Evolutionary conservation across 164 flowering plant species (phyloP).

Genomic region (Taxillus chinensis): DNA sequence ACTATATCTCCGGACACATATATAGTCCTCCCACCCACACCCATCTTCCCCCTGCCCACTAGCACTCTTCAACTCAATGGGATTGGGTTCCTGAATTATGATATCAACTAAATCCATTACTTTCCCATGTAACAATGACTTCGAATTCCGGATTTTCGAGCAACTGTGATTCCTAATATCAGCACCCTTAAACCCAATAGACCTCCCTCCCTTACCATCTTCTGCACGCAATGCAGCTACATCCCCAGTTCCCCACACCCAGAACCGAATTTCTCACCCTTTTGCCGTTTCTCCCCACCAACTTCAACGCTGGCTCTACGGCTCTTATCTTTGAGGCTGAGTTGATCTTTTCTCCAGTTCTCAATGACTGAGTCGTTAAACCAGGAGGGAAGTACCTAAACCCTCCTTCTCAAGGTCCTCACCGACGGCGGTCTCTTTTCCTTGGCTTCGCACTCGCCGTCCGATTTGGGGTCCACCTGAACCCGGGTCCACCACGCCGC

Average conservation of each 20-base stretch:
- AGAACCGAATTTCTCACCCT: background rate
- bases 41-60: conserved; percentile 30
- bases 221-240: background rate
- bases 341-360: background rate
- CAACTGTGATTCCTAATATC: background rate
- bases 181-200: background rate
- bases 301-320: background rate
- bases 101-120: too few species aligned
- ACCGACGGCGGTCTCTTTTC: background rate
- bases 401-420: background rate
- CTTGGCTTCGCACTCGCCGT: background rate
- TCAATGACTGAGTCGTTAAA: background rate
- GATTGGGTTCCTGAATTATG: too few species aligned
- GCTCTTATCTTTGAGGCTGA: background rate
- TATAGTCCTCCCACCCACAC: conserved; percentile 55
- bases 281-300: background rate
- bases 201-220: background rate
- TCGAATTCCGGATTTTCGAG: background rate
- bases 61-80: conserved; percentile 9
- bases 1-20: conserved; percentile 67
- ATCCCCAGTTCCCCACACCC: background rate
- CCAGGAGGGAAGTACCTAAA: background rate
- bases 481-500: background rate
- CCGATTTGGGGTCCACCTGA: too few species aligned
- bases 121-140: too few species aligned